phyloP scores from a whole-genome alignment of 2,329 filamentous ascomycete species.

The Fulvia fulva region DNA sequence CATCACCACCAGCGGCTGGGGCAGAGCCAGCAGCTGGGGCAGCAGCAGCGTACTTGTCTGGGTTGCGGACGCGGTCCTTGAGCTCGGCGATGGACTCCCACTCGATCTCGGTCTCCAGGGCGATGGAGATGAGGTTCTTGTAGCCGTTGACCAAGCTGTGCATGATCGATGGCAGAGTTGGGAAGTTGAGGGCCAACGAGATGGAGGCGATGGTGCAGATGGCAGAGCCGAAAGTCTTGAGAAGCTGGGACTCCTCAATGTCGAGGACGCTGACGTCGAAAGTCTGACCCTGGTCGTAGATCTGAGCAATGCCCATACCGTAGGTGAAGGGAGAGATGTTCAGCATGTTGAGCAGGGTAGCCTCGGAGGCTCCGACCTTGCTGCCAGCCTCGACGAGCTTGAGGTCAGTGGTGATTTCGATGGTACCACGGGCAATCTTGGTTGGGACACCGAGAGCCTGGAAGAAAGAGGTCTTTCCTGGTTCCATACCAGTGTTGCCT shows the following conservation, averaged over 20 bases:
- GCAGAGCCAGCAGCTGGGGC: conserved; percentile 65
- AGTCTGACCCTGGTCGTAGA: conserved; percentile 95
- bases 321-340: conserved; percentile 99
- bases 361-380: conserved; percentile 99
- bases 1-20: conserved; percentile 49
- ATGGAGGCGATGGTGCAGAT: conserved; percentile 83
- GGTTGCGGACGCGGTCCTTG: conserved; percentile 99
- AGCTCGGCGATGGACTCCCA: conserved; percentile 96
- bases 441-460: conserved; percentile 99
- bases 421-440: conserved; percentile 99
- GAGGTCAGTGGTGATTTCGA: conserved; percentile 97
- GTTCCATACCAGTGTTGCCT: conserved; percentile 99
- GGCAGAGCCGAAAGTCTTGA: conserved; percentile 74
- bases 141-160: conserved; percentile 96
- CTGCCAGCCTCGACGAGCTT: conserved; percentile 90
- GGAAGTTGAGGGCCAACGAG: conserved; percentile 91
- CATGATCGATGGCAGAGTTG: conserved; percentile 90
- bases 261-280: conserved; percentile 85
- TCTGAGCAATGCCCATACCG: conserved; percentile 92
- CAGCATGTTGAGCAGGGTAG: conserved; percentile 97
- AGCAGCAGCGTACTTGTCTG: conserved; percentile 85
- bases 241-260: conserved; percentile 90
- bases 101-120: conserved; percentile 82
- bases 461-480: conserved; percentile 99
- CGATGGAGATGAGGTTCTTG: conserved; percentile 93